Evolutionary conservation across 192 early-diverging fungal species (phyloP).

Genomic region (Rhizoclosmatium globosum): DNA sequence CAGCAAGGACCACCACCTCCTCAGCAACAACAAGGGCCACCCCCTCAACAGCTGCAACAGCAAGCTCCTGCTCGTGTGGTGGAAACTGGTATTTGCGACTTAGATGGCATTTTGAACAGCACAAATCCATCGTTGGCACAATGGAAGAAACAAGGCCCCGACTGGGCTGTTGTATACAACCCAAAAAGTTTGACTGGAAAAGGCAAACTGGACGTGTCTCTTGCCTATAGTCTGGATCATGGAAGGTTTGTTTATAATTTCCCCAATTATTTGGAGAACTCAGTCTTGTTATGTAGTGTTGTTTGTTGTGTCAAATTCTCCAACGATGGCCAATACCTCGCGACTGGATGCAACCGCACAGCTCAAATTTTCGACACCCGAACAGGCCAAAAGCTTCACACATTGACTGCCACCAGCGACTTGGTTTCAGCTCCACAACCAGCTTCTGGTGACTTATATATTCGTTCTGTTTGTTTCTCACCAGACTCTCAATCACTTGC

Average conservation of each 20-base stretch:
- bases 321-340: slow-evolving; percentile 88
- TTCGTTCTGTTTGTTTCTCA: slow-evolving; percentile 95
- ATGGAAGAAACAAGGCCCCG: slow-evolving; percentile 80
- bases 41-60: slow-evolving; percentile 10
- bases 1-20: not conserved
- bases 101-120: slow-evolving; percentile 72
- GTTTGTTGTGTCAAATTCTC: slow-evolving; percentile 98
- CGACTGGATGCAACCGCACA: slow-evolving; percentile 92
- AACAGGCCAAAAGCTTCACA: slow-evolving; percentile 60
- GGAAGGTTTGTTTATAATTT: slow-evolving; percentile 47
- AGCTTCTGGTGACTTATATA: slow-evolving; percentile 82
- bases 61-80: not conserved
- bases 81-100: slow-evolving; percentile 67
- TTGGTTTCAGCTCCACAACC: slow-evolving; percentile 2
- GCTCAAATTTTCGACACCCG: slow-evolving; percentile 90
- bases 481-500: slow-evolving; percentile 90
- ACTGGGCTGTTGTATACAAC: slow-evolving; percentile 86
- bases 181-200: slow-evolving; percentile 39
- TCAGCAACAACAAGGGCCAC: slow-evolving; percentile 25
- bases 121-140: slow-evolving; percentile 63
- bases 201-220: slow-evolving; percentile 42
- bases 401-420: slow-evolving; percentile 27
- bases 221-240: slow-evolving; percentile 65
- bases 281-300: slow-evolving; percentile 65
- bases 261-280: slow-evolving; percentile 12